phyloP scores from a whole-genome alignment of 75 land plant species.

The Isoetes taiwanensis region DNA sequence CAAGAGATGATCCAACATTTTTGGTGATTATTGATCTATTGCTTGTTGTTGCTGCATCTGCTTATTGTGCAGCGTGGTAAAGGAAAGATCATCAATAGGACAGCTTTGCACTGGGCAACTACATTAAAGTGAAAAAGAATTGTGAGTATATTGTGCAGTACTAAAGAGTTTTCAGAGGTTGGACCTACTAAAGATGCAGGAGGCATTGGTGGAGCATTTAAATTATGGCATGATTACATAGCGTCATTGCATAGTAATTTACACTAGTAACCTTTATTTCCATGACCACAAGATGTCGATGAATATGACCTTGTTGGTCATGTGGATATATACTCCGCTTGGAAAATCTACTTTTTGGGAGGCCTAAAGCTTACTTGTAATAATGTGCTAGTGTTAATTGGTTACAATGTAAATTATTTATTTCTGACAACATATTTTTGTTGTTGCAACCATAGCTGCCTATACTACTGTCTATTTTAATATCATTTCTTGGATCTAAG shows the following conservation, averaged over 20 bases:
- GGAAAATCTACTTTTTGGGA: slow-evolving; percentile 98
- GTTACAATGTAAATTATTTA: no score
- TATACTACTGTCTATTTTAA: no score
- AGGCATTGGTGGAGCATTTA: slow-evolving; percentile 31
- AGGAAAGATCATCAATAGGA: no score
- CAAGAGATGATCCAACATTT: slow-evolving; percentile 97
- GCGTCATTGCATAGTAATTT: background rate
- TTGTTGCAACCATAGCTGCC: no score
- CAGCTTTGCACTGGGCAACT: slow-evolving; percentile 99
- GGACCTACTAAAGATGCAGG: slow-evolving; percentile 45
- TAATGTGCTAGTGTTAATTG: background rate
- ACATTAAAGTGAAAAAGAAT: slow-evolving; percentile 68
- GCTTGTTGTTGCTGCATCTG: slow-evolving; percentile 66
- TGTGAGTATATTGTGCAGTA: no score
- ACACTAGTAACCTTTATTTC: background rate
- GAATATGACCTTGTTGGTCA: slow-evolving; percentile 98
- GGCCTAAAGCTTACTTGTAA: slow-evolving; percentile 22
- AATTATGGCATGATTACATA: background rate
- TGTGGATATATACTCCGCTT: slow-evolving; percentile 81
- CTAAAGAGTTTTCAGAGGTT: slow-evolving; percentile 31
- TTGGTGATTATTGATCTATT: slow-evolving; percentile 69
- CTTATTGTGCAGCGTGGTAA: slow-evolving; percentile 97
- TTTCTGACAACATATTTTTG: no score
- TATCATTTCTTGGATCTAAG: no score
- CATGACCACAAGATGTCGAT: slow-evolving; percentile 78